Percentiles rank a stretch among this genome's conserved stretches.
Evolutionary conservation across 306 rosid genomes (phyloP).

Genomic region (Lathyrus oleraceus): DNA sequence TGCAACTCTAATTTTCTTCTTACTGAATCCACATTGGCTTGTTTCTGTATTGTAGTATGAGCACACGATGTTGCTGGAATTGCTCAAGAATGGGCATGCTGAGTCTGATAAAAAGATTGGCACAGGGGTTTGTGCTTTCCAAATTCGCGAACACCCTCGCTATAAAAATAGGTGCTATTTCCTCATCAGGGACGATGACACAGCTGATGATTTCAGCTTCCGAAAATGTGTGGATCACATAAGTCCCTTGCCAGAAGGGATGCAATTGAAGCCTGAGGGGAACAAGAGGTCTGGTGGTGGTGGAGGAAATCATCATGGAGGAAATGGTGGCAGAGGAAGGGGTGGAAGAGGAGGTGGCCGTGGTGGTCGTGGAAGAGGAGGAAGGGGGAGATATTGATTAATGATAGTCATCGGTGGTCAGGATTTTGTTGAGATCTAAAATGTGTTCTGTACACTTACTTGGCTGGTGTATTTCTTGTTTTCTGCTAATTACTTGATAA

Average conservation of each 20-base stretch:
- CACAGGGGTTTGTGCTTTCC: conserved; percentile 63
- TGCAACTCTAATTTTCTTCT: neutral
- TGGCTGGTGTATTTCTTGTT: conserved; percentile 11
- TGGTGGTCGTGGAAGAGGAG: conserved; percentile 70
- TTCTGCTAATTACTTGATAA: neutral
- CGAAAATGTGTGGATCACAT: conserved; percentile 90
- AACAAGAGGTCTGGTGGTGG: conserved; percentile 59
- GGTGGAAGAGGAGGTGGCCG: conserved; percentile 51
- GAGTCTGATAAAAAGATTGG: conserved; percentile 82
- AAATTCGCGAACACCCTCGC: conserved; percentile 72
- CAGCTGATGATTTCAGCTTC: conserved; percentile 90
- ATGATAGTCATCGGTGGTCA: conserved; percentile 6
- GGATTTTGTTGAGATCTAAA: conserved; percentile 1
- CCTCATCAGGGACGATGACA: conserved; percentile 73
- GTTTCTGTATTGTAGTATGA: conserved; percentile 69
- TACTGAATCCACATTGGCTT: conserved; percentile 13
- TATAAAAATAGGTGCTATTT: conserved; percentile 84
- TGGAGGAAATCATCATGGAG: conserved; percentile 55
- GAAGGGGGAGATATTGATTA: conserved; percentile 61
- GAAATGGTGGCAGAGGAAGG: conserved; percentile 61
- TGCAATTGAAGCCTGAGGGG: conserved; percentile 54
- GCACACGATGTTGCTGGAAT: conserved; percentile 67
- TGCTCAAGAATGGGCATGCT: conserved; percentile 81
- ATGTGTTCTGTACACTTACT: conserved; percentile 15
- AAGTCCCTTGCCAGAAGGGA: conserved; percentile 81